Evolutionary conservation across 2,329 filamentous ascomycete species (phyloP), one percentile per base, ranked within the genome.

Genomic region (Botrytis elliptica): DNA sequence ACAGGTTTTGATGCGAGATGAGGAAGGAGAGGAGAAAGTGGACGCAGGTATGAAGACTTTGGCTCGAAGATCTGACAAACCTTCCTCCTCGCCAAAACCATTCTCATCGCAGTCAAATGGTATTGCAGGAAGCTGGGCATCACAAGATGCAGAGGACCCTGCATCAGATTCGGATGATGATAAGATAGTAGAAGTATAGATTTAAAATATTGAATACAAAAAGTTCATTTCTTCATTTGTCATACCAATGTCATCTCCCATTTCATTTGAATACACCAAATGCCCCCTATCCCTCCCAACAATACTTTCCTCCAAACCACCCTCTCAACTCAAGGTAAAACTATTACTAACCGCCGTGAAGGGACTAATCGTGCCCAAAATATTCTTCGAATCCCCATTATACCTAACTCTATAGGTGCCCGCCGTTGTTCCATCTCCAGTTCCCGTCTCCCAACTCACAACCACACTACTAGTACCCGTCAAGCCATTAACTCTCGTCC

Each of bases 391-490:
- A 83, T 97, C 94, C 0, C 95, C 95, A 83, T 91, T 94, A 80
- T 98, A 98, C 83, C 86, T 88, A 68, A 97, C 82, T 57, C 94
- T 85, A 82, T 97, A 98, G 59, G 88, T 89, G 0, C 94, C 94
- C 1, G 82, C 81, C 73, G 85, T 84, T 36, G 87, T 87, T 73
- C 73, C 75, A 70, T 70, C 52, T 29, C n/a, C 36, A 73, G 85
- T 82, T 82, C 89, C 90, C 46, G 92, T 91, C 83, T 95, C 92
- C 95, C 95, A 98, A 69, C 87, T 86, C 66, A 97, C 86, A 14
- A 87, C 90, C 1, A 94, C 95, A 80, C 94, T 89, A 79, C 93
- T 97, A 36, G 90, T 90, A 0, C 91, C 94, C 29, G 93, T 81
- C 1, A 94, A 74, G 1, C 85, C 86, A 79, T 90, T 91, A 4